These are phyloP conservation scores for Cichorium intybus DNA, from an alignment of 140 eudicot species.

Conservation along the genomic window DNA sequence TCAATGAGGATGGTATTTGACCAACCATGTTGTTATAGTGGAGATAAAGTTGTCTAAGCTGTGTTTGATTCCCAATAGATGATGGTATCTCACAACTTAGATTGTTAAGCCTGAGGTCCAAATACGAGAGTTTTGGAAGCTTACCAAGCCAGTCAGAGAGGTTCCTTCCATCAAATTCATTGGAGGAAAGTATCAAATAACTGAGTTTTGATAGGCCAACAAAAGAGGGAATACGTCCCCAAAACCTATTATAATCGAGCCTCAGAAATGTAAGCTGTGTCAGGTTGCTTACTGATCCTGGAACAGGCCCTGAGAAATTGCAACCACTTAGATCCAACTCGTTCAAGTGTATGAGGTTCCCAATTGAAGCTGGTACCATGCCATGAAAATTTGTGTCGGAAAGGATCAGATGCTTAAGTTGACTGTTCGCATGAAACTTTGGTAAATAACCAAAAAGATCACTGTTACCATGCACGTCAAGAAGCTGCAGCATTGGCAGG, in stretches of 20 bases:
- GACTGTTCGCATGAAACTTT: slow-evolving; percentile 11
- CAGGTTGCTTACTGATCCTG: slow-evolving; percentile 27
- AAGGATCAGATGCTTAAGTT: slow-evolving; percentile 6
- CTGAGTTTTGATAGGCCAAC: slow-evolving; percentile 18
- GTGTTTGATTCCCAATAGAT: slow-evolving; percentile 18
- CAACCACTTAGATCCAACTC: not conserved
- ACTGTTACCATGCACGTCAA: not conserved
- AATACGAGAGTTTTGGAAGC: slow-evolving; percentile 2
- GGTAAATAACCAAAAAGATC: slow-evolving; percentile 26
- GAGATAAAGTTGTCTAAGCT: slow-evolving; percentile 11
- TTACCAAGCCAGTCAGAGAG: slow-evolving; percentile 17
- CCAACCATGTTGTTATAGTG: not conserved
- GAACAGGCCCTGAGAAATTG: slow-evolving; percentile 30
- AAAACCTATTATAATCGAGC: not conserved
- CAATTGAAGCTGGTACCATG: slow-evolving; percentile 25
- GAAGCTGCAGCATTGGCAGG: slow-evolving; percentile 17
- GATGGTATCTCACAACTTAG: slow-evolving; percentile 22
- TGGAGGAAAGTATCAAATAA: not conserved
- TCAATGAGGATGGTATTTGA: slow-evolving; percentile 15
- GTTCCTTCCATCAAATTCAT: slow-evolving; percentile 6
- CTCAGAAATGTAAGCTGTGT: slow-evolving; percentile 15
- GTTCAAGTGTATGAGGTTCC: slow-evolving; percentile 19
- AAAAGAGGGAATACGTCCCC: slow-evolving; percentile 9
- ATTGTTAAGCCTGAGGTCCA: slow-evolving; percentile 11
- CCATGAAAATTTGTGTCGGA: slow-evolving; percentile 24